Percentiles rank a stretch among this genome's conserved stretches.
phyloP scores from a whole-genome alignment of 176 grass and related monocot species.

The Paspalum notatum region DNA sequence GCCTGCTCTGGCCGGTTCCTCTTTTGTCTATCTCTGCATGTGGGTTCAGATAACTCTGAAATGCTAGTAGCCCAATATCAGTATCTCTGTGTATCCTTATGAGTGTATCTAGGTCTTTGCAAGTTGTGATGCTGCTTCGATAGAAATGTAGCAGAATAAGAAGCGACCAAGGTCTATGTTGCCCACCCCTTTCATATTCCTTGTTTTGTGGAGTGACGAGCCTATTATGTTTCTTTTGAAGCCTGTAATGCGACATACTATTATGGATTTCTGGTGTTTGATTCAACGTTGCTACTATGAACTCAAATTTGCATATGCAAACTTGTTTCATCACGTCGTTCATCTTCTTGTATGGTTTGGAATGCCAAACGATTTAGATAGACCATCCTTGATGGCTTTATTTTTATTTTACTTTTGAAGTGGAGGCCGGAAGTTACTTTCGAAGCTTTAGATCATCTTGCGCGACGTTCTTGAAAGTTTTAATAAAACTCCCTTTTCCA shows the following conservation, averaged over 20 bases:
- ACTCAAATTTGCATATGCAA: neutral
- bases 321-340: neutral
- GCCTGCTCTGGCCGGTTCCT: neutral
- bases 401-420: too few relatives aligned
- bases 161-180: conserved; percentile 3
- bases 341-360: neutral
- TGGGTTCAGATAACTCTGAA: neutral
- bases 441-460: too few relatives aligned
- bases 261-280: neutral
- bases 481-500: too few relatives aligned
- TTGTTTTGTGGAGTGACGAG: neutral
- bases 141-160: conserved; percentile 1
- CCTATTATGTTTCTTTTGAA: neutral
- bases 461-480: too few relatives aligned
- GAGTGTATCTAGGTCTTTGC: neutral
- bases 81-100: neutral
- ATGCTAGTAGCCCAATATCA: neutral
- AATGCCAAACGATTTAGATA: neutral
- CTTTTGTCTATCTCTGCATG: neutral
- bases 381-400: too few relatives aligned
- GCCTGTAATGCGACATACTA: neutral
- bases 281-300: neutral
- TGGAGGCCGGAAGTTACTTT: too few relatives aligned
- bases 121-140: neutral
- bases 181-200: neutral